Conservation (phyloP, 2,329 filamentous ascomycete genomes). For the Trichoderma asperellum region DNA sequence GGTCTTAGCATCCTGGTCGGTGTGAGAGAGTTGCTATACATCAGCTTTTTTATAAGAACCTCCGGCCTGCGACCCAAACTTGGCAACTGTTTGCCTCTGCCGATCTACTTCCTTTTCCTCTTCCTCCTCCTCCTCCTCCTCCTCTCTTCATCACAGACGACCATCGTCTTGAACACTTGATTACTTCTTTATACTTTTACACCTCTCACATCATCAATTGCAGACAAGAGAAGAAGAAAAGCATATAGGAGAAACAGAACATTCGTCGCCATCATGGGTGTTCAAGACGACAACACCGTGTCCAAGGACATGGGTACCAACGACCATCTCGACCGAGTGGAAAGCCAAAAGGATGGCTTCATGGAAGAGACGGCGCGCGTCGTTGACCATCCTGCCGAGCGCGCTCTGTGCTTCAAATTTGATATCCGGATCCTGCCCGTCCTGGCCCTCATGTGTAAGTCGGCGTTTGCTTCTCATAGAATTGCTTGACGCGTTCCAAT, state of each 20-base stretch:
- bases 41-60: slow-evolving; percentile 7
- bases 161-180: neutral
- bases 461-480: neutral
- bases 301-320: slow-evolving; percentile 21
- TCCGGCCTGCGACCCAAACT: slow-evolving; percentile 11
- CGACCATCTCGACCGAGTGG: slow-evolving; percentile 28
- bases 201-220: slow-evolving; percentile 2
- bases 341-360: slow-evolving; percentile 28
- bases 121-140: neutral
- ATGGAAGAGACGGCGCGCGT: slow-evolving; percentile 37
- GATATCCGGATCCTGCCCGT: slow-evolving; percentile 59
- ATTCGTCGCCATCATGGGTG: slow-evolving; percentile 20
- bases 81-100: neutral
- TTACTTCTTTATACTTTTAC: neutral
- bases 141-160: neutral
- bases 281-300: slow-evolving; percentile 21
- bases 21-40: slow-evolving; percentile 4
- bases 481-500: neutral
- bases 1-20: slow-evolving; percentile 9
- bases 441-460: slow-evolving; percentile 56
- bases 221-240: neutral
- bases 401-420: slow-evolving; percentile 57
- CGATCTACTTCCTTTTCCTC: neutral
- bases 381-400: slow-evolving; percentile 51
- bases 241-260: neutral